Percentiles rank a stretch among this genome's conserved stretches.
These are phyloP conservation scores for Helianthus annuus DNA, from an alignment of 129 eudicot genomes.

Conservation along the genomic window DNA sequence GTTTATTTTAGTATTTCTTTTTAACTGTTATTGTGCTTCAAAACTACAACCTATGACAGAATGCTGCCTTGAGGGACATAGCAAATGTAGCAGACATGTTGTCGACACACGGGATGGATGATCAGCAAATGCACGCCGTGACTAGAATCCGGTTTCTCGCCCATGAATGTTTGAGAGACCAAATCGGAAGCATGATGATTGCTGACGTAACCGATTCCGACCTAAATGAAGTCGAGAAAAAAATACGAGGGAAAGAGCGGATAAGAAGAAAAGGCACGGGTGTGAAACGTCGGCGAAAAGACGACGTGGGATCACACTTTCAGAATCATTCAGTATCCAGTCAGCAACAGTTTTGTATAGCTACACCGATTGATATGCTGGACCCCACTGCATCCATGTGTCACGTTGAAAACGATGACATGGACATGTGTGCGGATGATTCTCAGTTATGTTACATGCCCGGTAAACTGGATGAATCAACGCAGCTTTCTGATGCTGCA, in stretches of 20 bases:
- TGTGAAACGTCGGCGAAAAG: conserved; percentile 67
- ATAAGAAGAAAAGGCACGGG: conserved; percentile 63
- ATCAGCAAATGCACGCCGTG: conserved; percentile 75
- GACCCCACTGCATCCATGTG: conserved; percentile 25
- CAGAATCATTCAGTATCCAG: conserved; percentile 23
- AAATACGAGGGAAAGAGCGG: conserved; percentile 72
- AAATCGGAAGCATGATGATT: conserved; percentile 48
- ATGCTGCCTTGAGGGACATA: conserved; percentile 70
- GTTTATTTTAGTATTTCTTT: background rate
- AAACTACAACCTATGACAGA: conserved; percentile 37
- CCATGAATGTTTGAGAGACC: conserved; percentile 90
- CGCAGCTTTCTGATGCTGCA: conserved; percentile 38
- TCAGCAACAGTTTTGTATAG: conserved; percentile 38
- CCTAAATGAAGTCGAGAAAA: conserved; percentile 47
- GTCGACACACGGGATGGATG: conserved; percentile 87
- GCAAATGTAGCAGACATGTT: conserved; percentile 78
- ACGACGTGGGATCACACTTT: conserved; percentile 44
- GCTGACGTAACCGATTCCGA: conserved; percentile 47
- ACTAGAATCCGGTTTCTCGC: conserved; percentile 77
- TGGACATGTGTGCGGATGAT: conserved; percentile 38
- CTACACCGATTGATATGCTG: conserved; percentile 32
- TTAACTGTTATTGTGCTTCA: background rate
- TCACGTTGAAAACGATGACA: conserved; percentile 39
- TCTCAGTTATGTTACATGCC: conserved; percentile 45
- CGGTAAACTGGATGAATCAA: conserved; percentile 42